Base-by-base conservation (phyloP, 371 early-diverging fungal species). In the Circinella umbellata region DNA sequence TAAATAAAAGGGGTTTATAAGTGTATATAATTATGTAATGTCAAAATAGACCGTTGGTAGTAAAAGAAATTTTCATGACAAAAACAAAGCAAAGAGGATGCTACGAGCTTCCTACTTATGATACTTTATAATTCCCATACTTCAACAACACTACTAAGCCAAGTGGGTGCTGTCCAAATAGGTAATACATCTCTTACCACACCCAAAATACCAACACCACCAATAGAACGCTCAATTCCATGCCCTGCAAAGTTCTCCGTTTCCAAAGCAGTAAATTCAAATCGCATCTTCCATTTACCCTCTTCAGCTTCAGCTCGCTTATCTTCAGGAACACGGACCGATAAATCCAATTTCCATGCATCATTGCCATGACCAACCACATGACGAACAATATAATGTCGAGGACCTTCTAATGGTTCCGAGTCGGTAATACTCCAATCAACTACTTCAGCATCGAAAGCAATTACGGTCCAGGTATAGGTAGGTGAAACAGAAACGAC, bases 401-500 rank as follows among this genome's bases (percentile, higher is more conserved):
- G 75, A 0, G 74, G 55, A 4, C 69, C 35, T 6, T 66, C 34
- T 46, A 85, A 73, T 1, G 89, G 87, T 20, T 74, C 65, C 1
- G 85, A 77, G 15, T 82, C 82, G 3, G 77, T 76, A 51, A 92
- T 81, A 14, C 87, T 89, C 93, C 93, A 92, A 8, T 81, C 78
- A 4, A 86, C 69, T 10, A 92, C 79, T 14, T 82, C 81, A 1
- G 88, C 89, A 61, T 88, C 84, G 78, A 92, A 92, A 9, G 84
- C 74, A 35, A 89, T 75, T 17, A 90, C 90, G 0, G 88, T 90
- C 90, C 91, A 89, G 18, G 89, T 87, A 66, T 90, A 89, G 9
- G 86, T 71, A 6, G 89, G 88, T n/a, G 88, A 80, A 10, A 82
- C 67, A 47, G 87, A 87, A 3, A 79, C 27, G 27, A 92, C 63